Percentiles rank a stretch among this genome's conserved stretches.
These are phyloP conservation scores for Colletotrichum sp. DNA, from an alignment of 2,329 filamentous ascomycete genomes.

Conservation along the genomic window DNA sequence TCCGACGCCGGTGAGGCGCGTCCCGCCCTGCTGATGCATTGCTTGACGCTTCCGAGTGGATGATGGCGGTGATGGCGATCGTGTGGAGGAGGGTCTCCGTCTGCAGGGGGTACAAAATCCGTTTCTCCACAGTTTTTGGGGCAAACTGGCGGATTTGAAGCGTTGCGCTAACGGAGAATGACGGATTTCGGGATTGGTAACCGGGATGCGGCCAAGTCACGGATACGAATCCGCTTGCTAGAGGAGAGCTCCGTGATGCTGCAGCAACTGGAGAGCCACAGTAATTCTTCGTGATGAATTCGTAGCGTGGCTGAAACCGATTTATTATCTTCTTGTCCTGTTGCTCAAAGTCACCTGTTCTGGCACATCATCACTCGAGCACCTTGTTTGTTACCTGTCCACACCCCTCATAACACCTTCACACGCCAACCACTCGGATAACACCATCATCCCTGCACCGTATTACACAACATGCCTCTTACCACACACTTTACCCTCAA, in stretches of 20 bases:
- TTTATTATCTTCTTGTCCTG: not conserved
- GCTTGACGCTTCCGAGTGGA: not conserved
- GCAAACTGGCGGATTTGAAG: not conserved
- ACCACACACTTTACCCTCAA: constrained; percentile 23
- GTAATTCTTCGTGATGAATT: not conserved
- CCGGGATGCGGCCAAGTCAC: not conserved
- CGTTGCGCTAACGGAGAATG: not conserved
- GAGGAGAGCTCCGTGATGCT: not conserved
- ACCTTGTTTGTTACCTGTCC: not conserved
- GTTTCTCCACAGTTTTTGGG: not conserved
- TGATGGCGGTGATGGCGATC: not conserved
- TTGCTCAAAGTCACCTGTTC: not conserved
- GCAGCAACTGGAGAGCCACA: not conserved
- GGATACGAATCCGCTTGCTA: constrained; percentile 10
- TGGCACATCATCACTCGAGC: not conserved
- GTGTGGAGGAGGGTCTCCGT: not conserved
- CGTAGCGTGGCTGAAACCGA: not conserved
- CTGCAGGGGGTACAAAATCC: not conserved
- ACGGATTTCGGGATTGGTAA: not conserved
- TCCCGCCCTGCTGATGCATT: not conserved
- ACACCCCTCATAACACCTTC: not conserved
- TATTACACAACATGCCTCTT: constrained; percentile 15
- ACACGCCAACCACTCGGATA: not conserved
- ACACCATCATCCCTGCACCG: not conserved
- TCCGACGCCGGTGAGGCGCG: constrained; percentile 1